Percentiles rank a stretch among this genome's conserved stretches.
phyloP scores from a whole-genome alignment of 2,329 filamentous ascomycete species.

The Allantophomopsis cytisporea region DNA sequence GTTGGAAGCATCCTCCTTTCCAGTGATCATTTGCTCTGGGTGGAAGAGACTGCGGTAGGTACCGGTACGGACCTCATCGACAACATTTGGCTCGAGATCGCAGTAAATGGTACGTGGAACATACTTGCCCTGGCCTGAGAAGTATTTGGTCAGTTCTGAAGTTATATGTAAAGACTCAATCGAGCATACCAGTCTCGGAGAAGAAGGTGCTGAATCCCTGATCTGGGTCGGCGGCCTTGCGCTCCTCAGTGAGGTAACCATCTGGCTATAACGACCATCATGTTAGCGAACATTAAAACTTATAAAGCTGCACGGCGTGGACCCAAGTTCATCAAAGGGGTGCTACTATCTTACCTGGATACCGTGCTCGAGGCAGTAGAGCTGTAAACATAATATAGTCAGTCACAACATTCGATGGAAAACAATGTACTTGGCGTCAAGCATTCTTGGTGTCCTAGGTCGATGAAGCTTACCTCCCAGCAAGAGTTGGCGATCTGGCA shows the following conservation, averaged over 20 bases:
- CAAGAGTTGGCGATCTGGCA: conserved; percentile 99
- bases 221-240: conserved; percentile 84
- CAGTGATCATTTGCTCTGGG: conserved; percentile 98
- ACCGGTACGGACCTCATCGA: conserved; percentile 98
- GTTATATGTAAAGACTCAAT: conserved; percentile 3
- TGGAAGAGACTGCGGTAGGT: conserved; percentile 95
- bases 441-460: background rate
- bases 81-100: conserved; percentile 98
- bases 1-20: conserved; percentile 99
- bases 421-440: conserved; percentile 11
- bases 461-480: conserved; percentile 79
- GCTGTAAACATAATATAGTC: conserved; percentile 38
- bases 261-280: conserved; percentile 54
- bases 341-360: conserved; percentile 63
- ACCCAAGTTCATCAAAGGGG: too few relatives aligned
- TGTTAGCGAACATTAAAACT: too few relatives aligned
- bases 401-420: too few relatives aligned
- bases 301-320: too few relatives aligned
- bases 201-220: conserved; percentile 99
- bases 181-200: conserved; percentile 83
- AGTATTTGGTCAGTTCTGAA: conserved; percentile 15
- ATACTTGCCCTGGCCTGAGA: conserved; percentile 88
- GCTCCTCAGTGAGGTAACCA: conserved; percentile 96
- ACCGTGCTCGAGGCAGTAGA: conserved; percentile 99
- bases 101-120: conserved; percentile 98